Evolutionary conservation across 2,329 filamentous ascomycete genomes (phyloP), one percentile per base, ranked within the genome.

Genomic region (Calonectria ilicicola): DNA sequence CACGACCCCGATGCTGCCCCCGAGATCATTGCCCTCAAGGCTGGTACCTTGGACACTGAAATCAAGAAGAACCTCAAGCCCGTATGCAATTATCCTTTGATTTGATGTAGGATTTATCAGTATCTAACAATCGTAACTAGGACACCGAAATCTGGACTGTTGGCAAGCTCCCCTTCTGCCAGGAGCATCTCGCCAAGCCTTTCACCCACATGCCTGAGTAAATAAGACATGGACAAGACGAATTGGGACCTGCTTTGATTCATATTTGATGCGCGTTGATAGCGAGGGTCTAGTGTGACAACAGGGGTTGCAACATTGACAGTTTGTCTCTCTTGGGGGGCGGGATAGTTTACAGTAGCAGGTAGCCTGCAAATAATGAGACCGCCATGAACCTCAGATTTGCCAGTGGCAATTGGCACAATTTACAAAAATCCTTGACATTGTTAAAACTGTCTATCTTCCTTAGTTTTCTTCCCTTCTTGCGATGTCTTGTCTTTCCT

Each of bases 1-100:
- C 92, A 93, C 83, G 92, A 93, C 83, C 92, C 92, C 29, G 91
- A 93, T 71, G 89, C 89, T n/a, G 91, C 91, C n/a, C 91, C 91
- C 42, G 87, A 89, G 75, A 93, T 93, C 84, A 93, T 93, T 77
- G 92, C 91, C 73, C 83, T 93, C 81, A 93, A 93, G 89, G 92
- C 87, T 40, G 92, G 92, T 71, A 91, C 91, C 26, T 86, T 93
- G 65, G 89, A 90, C 77, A 83, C 83, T 1, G 91, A 92, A 81
- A 88, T 92, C 79, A 93, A 93, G 90, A 91, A 92, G 88, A 88
- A 82, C 44, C 85, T 93, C 76, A 92, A 93, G 88, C 92, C 92
- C 68, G 89, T 90, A 78, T 77, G 88, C 85, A 26, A 12, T 17
- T 42, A 46, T 21, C 21, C 10, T 9, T 38, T 2, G 10, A 4